phyloP scores from a whole-genome alignment of 495 filamentous ascomycete genomes.

The Tuber aestivum region DNA sequence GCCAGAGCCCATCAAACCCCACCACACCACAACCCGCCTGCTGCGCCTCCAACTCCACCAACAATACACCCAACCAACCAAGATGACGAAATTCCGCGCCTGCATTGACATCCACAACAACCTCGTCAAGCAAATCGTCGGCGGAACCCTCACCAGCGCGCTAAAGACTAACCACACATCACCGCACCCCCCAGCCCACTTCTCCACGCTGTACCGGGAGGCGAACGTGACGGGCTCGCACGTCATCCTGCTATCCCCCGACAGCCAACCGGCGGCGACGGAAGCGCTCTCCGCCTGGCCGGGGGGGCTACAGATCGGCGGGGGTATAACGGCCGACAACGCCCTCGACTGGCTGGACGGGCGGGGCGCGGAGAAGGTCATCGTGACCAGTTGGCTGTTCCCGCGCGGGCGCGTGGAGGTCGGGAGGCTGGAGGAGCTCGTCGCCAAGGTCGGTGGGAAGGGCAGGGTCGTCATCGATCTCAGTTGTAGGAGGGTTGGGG shows the following conservation, averaged over 20 bases:
- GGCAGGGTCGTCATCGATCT: conserved; percentile 88
- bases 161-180: conserved; percentile 91
- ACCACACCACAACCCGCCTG: not conserved
- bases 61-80: conserved; percentile 12
- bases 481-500: conserved; percentile 70
- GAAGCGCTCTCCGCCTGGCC: conserved; percentile 75
- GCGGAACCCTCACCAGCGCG: conserved; percentile 39
- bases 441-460: conserved; percentile 61
- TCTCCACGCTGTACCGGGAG: conserved; percentile 68
- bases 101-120: conserved; percentile 97
- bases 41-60: not conserved
- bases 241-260: conserved; percentile 90
- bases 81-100: conserved; percentile 89
- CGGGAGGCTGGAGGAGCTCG: conserved; percentile 63
- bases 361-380: conserved; percentile 80
- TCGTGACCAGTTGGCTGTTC: conserved; percentile 67
- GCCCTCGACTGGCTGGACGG: conserved; percentile 73
- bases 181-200: conserved; percentile 69
- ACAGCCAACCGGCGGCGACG: conserved; percentile 70
- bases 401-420: conserved; percentile 71
- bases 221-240: conserved; percentile 71
- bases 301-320: conserved; percentile 73
- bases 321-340: conserved; percentile 80
- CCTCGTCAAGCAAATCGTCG: conserved; percentile 92
- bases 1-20: not conserved